phyloP scores from a whole-genome alignment of 2,329 filamentous ascomycete species.

The Hymenotorrendiella dingleyae region DNA sequence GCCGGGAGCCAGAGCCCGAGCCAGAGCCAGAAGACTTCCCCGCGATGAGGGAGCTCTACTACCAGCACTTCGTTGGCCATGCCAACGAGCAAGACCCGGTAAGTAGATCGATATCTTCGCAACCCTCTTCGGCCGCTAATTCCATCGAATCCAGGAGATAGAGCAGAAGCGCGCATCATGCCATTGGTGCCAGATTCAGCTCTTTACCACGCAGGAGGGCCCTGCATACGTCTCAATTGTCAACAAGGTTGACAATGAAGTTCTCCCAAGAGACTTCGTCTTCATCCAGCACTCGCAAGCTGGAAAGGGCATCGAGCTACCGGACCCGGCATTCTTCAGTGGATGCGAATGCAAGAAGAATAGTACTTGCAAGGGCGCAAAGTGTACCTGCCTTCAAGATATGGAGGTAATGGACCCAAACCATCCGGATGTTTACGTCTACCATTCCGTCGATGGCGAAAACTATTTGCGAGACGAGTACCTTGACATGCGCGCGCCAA shows the following conservation, averaged over 20 bases:
- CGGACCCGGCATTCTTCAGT: slow-evolving; percentile 5
- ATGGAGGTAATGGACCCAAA: slow-evolving; percentile 45
- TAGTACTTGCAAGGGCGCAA: background rate
- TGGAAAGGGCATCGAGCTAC: slow-evolving; percentile 5
- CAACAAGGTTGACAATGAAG: slow-evolving; percentile 2
- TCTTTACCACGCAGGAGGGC: background rate
- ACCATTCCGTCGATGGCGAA: slow-evolving; percentile 50
- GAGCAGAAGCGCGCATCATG: too few species aligned
- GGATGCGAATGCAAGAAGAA: slow-evolving; percentile 7
- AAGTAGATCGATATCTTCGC: too few species aligned
- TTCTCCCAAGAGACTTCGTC: slow-evolving; percentile 5
- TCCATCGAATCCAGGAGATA: too few species aligned
- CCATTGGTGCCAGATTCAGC: slow-evolving; percentile 8
- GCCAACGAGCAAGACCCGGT: too few species aligned
- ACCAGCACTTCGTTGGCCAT: too few species aligned
- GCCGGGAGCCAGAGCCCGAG: too few species aligned
- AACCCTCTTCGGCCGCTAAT: too few species aligned
- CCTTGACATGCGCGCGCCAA: slow-evolving; percentile 50
- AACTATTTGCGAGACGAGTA: slow-evolving; percentile 48
- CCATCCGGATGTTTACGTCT: slow-evolving; percentile 38
- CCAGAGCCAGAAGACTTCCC: too few species aligned
- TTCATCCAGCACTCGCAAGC: slow-evolving; percentile 6
- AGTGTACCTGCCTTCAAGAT: slow-evolving; percentile 39
- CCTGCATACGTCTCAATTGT: slow-evolving; percentile 5
- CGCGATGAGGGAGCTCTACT: too few species aligned